A percentile compares a stretch with the other conserved stretches of the same genome.
Evolutionary conservation across 371 early-diverging fungal species (phyloP).

Genomic region (Dichotomocladium elegans): DNA sequence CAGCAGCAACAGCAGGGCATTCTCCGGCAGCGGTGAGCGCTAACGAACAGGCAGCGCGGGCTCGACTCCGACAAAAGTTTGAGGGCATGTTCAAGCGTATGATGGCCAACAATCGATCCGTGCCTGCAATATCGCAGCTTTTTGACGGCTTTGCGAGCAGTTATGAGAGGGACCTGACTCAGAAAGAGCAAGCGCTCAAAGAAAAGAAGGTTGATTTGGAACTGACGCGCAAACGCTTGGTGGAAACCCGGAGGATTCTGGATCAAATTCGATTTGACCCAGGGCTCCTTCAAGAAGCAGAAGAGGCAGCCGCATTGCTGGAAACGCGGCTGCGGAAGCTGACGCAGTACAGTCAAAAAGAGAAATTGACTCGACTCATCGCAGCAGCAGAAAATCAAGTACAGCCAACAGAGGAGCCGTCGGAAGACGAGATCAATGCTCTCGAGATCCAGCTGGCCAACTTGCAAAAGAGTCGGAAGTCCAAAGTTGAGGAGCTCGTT

Average conservation of each 20-base stretch:
- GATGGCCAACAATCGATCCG: conserved; percentile 6
- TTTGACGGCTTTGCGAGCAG: conserved; percentile 13
- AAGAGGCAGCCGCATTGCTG: neutral
- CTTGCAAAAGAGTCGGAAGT: conserved; percentile 14
- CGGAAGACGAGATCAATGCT: neutral
- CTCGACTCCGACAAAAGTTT: conserved; percentile 12
- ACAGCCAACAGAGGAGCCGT: neutral
- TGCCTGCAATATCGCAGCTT: conserved; percentile 7
- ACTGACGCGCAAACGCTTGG: conserved; percentile 19
- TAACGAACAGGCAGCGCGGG: conserved; percentile 10
- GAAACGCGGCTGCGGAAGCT: conserved; percentile 12
- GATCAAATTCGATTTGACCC: conserved; percentile 9
- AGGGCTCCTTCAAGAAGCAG: neutral
- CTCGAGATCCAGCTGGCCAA: conserved; percentile 1
- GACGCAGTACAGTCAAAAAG: conserved; percentile 12
- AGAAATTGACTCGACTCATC: conserved; percentile 3
- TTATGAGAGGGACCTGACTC: conserved; percentile 15
- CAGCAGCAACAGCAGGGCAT: neutral
- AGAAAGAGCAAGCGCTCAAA: conserved; percentile 21
- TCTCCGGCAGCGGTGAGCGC: conserved; percentile 3
- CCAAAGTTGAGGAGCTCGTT: conserved; percentile 18
- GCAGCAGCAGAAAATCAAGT: conserved; percentile 4
- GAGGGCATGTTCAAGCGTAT: conserved; percentile 9
- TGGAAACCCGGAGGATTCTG: conserved; percentile 10
- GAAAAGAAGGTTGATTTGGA: conserved; percentile 25